Evolutionary conservation across 2,329 filamentous ascomycete genomes (phyloP), one percentile per base, ranked within the genome.

Genomic region (Neurospora crassa): DNA sequence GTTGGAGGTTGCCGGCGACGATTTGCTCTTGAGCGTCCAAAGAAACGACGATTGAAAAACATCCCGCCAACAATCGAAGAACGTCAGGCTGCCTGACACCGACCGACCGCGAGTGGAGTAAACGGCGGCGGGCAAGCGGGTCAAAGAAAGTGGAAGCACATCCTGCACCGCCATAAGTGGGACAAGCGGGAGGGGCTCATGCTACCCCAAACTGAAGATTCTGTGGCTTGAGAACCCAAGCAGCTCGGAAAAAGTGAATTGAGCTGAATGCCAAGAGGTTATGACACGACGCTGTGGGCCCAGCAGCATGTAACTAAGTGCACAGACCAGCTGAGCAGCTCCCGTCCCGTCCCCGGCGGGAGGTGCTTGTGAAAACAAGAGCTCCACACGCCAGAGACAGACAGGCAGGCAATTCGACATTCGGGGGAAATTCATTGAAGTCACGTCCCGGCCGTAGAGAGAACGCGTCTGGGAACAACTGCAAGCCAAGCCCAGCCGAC

Each of bases 1-100:
- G 53, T 16, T 18, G 16, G 29, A 63, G 24, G 53, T 37, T 63
- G 29, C 29, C 53, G 16, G 53, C 53, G 53, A 63, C 16, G 53
- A 63, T 63, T 63, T 63, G 53, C 53, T 63, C 24, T 34, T 29
- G 34, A 24, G 16, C 24, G 53, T 63, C 29, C 24, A 63, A 24
- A 63, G 18, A 34, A 29, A 29, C 29, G 29, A 29, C 29, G 29
- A 40, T 10, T 8, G 24, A 63, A 63, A 63, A 63, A 63, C 53
- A 63, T 63, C 53, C 53, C 53, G 53, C 53, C 53, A 63, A 63
- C 53, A 63, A 63, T 63, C 53, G 53, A 63, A 67, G 41, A 70
- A 70, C 69, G 69, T 70, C 69, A 70, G 69, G 69, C 69, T 63
- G 69, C 69, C 69, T 37, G 53, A 37, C 29, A 18, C 53, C 53